Percentiles rank a stretch among this genome's conserved stretches.
phyloP scores from a whole-genome alignment of 2,329 filamentous ascomycete species.

The Fusarium sp. region DNA sequence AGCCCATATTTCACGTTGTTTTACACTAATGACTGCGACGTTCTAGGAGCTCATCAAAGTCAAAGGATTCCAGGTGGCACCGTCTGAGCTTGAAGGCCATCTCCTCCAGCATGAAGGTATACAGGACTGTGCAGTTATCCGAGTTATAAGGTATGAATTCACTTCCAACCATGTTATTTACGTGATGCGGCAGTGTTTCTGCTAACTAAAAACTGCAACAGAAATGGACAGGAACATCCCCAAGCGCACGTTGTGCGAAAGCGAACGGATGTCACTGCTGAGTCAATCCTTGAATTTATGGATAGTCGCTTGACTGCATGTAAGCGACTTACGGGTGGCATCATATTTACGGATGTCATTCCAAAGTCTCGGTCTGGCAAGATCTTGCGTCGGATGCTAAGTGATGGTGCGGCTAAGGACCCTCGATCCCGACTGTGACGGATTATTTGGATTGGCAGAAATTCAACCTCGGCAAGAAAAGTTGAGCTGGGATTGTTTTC shows the following conservation, averaged over 20 bases:
- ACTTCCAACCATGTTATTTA: neutral
- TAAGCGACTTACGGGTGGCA: slow-evolving; percentile 5
- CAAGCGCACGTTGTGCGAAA: slow-evolving; percentile 9
- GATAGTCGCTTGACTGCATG: neutral
- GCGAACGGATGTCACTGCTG: neutral
- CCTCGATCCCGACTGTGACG: neutral
- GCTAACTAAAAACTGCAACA: neutral
- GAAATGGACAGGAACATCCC: neutral
- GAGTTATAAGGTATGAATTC: neutral
- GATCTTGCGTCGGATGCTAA: slow-evolving; percentile 3
- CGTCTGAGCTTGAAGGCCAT: slow-evolving; percentile 14
- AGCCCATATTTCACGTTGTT: no score
- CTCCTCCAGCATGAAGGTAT: slow-evolving; percentile 4
- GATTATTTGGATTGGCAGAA: neutral
- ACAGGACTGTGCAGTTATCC: slow-evolving; percentile 8
- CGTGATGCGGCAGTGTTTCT: no score
- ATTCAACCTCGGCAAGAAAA: neutral
- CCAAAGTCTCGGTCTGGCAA: slow-evolving; percentile 4
- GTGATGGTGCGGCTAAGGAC: neutral
- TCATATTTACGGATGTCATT: slow-evolving; percentile 1
- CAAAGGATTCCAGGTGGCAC: slow-evolving; percentile 15
- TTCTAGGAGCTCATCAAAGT: slow-evolving; percentile 9
- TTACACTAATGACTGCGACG: neutral
- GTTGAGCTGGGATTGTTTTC: neutral
- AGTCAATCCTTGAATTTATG: slow-evolving; percentile 8